These are phyloP conservation scores for Aspergillus sergii DNA, from an alignment of 2,329 filamentous ascomycete genomes.

Conservation along the genomic window DNA sequence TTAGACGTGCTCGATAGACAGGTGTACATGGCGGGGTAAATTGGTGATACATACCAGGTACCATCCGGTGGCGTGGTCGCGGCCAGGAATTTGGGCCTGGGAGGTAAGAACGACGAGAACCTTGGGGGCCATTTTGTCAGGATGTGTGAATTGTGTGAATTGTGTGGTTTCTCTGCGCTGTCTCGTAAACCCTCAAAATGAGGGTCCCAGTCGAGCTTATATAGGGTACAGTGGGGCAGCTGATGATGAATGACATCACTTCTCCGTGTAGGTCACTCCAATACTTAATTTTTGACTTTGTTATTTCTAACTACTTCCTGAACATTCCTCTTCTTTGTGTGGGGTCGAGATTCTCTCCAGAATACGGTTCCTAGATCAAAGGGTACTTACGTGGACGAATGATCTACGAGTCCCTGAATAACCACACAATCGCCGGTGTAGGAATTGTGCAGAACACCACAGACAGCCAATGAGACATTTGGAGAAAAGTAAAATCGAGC, in stretches of 20 bases:
- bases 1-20: neutral
- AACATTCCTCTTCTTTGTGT: neutral
- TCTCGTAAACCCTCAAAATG: neutral
- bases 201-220: conserved; percentile 1
- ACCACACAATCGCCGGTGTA: neutral
- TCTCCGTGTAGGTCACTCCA: neutral
- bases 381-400: neutral
- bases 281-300: neutral
- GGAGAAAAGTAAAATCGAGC: neutral
- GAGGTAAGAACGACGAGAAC: conserved; percentile 74
- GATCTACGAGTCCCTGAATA: neutral
- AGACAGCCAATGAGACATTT: neutral
- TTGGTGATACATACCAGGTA: conserved; percentile 56
- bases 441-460: too few relatives aligned
- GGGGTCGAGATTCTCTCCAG: neutral
- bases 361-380: neutral
- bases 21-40: neutral
- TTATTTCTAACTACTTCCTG: neutral
- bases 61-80: conserved; percentile 65
- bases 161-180: neutral
- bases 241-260: neutral
- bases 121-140: conserved; percentile 50
- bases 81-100: conserved; percentile 49
- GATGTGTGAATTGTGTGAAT: neutral
- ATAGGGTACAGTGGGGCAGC: neutral